Evolutionary conservation across 805 yeast genomes (phyloP), one percentile per base, ranked within the genome.

Genomic region (Torulaspora indica): DNA sequence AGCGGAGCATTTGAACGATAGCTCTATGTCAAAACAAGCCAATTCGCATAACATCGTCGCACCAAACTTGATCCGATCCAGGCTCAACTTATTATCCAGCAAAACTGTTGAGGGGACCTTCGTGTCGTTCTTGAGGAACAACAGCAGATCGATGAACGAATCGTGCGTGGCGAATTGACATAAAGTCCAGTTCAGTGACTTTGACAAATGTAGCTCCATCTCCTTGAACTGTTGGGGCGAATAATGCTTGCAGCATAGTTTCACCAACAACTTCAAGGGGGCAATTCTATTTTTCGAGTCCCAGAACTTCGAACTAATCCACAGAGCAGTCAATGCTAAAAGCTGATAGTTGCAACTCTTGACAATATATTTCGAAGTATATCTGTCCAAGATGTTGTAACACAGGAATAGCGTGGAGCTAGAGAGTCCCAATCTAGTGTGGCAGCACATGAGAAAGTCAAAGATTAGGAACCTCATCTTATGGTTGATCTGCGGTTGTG

Each of bases 231-330:
- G 68, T 50, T 73, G 70, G 51, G 72, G 75, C 41, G 77, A 71
- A 61, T 78, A 79, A 57, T 77, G 75, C 51, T 76, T 71, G 61
- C 80, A 77, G 61, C 83, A 78, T 61, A 78, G 69, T 45, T 74
- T 75, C 54, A 76, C 69, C 40, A 80, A 65, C 50, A 74, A 75
- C 40, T 70, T 69, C 43, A 79, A 63, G 15, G 74, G 67, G 7
- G 83, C 82, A 31, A 80, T 76, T 57, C 78, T 78, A 52, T 76
- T 75, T 64, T 89, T 78, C 48, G 78, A 76, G 50, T 88, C 90
- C 53, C 77, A 74, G 46, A 78, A 74, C 61, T 90, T 90, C 29
- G 95, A 76, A 2, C 95, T 89, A 14, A 91, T 77, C 97, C 97
- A 91, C 41, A 90, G 67, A 23, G 95, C 81, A 1, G 95, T 82